Base-by-base conservation (phyloP, 208 protist species). In the Leishmania lainsoni region DNA sequence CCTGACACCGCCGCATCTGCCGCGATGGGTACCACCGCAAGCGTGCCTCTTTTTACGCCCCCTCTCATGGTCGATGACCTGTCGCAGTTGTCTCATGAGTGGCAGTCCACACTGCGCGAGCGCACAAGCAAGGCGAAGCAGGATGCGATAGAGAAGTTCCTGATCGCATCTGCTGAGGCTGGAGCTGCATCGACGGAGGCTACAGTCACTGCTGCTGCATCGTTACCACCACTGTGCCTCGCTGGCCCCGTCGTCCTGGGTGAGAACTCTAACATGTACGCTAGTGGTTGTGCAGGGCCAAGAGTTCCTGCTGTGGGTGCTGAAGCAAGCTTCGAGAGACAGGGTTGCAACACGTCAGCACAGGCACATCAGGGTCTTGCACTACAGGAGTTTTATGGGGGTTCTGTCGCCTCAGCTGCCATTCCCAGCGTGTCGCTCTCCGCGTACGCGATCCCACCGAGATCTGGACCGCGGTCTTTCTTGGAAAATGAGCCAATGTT, bases 61-160 rank as follows among this genome's bases (percentile, higher is more conserved):
- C 54, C 81, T 9, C 69, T 91, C 5, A 79, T 79, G 22, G 83
- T 85, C 32, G 83, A 89, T 42, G 83, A 84, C 51, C 81, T 90
- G 17, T 52, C 61, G 1, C 68, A 80, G 61, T 81, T 90, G 14
- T 88, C 88, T 49, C 58, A 83, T 63, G 88, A 87, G n/a, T 92
- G 88, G 88, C 85, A 89, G 71, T 75, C 74, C 32, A 84, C 86
- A 10, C 81, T 92, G 66, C 85, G 83, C 10, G 81, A 85, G 65
- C 76, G 81, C 29, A 39, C 71, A 52, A 69, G 81, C 56, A 85
- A 79, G 73, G 76, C 77, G 65, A 85, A 75, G 77, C 68, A 76
- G 29, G 59, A 49, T 45, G 81, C 71, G 39, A 75, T 85, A 77
- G 81, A 85, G 48, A 66, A 81, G 45, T 85, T 85, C 42, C 73